phyloP scores from a whole-genome alignment of 2,329 filamentous ascomycete genomes.

The Talaromyces albobiverticillius region DNA sequence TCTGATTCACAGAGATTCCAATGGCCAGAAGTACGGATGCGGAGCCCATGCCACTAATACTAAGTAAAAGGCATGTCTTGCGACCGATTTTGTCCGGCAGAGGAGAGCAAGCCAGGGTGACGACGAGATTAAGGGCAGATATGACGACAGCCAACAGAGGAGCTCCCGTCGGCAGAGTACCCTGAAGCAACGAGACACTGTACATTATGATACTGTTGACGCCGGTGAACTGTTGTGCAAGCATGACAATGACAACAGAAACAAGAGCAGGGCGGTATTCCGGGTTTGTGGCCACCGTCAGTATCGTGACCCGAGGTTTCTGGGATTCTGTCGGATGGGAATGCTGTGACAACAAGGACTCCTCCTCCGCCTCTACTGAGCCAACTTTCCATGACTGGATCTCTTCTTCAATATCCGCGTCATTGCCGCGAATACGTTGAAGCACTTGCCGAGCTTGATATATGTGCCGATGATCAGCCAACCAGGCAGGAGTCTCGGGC shows the following conservation, averaged over 20 bases:
- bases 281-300: conserved; percentile 63
- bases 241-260: conserved; percentile 86
- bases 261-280: conserved; percentile 71
- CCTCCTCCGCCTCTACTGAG: conserved; percentile 55
- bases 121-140: conserved; percentile 79
- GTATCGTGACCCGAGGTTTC: conserved; percentile 65
- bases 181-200: conserved; percentile 81
- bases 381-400: conserved; percentile 57
- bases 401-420: conserved; percentile 70
- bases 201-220: conserved; percentile 99
- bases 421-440: conserved; percentile 70
- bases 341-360: conserved; percentile 58
- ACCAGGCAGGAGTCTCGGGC: conserved; percentile 84
- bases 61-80: conserved; percentile 78
- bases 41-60: conserved; percentile 78
- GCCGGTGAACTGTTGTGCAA: conserved; percentile 86
- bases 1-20: conserved; percentile 70
- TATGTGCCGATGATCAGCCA: conserved; percentile 64
- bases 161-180: conserved; percentile 76
- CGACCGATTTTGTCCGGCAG: conserved; percentile 84
- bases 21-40: conserved; percentile 75
- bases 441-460: conserved; percentile 64
- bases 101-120: conserved; percentile 77
- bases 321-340: conserved; percentile 65
- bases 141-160: conserved; percentile 83